A percentile compares a stretch with the other conserved stretches of the same genome.
These are phyloP conservation scores for Hansenula lynferdii DNA, from an alignment of 1,139 yeast species.

Conservation along the genomic window DNA sequence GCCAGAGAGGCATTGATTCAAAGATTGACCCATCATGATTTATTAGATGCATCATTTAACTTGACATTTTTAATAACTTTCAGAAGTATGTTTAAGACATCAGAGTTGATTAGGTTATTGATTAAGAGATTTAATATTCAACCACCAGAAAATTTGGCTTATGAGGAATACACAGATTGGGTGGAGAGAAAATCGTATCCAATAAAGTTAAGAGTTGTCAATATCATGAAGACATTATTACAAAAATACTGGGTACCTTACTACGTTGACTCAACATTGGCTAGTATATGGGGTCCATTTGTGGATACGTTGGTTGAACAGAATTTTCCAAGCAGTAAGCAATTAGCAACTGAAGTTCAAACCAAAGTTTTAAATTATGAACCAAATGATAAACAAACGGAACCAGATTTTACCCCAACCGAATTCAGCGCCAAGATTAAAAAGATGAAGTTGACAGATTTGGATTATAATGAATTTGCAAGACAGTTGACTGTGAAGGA, in stretches of 20 bases:
- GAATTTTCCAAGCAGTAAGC: slow-evolving; percentile 38
- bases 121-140: slow-evolving; percentile 63
- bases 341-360: slow-evolving; percentile 24
- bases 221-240: slow-evolving; percentile 65
- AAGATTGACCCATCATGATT: slow-evolving; percentile 76
- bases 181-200: slow-evolving; percentile 62
- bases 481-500: slow-evolving; percentile 82
- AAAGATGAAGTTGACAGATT: slow-evolving; percentile 52
- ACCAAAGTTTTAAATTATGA: slow-evolving; percentile 16
- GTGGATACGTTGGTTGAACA: slow-evolving; percentile 45
- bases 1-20: slow-evolving; percentile 77
- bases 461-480: slow-evolving; percentile 76
- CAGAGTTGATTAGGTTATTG: slow-evolving; percentile 57
- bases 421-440: slow-evolving; percentile 20
- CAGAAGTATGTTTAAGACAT: slow-evolving; percentile 68
- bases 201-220: slow-evolving; percentile 63
- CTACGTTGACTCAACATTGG: slow-evolving; percentile 47
- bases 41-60: slow-evolving; percentile 64
- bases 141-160: slow-evolving; percentile 86
- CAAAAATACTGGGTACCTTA: slow-evolving; percentile 77
- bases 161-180: slow-evolving; percentile 83
- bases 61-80: slow-evolving; percentile 71
- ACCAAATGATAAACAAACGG: not conserved
- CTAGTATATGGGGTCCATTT: slow-evolving; percentile 53
- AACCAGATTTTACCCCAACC: slow-evolving; percentile 1